phyloP scores from a whole-genome alignment of 306 rosid genomes.

The Corylus americana region DNA sequence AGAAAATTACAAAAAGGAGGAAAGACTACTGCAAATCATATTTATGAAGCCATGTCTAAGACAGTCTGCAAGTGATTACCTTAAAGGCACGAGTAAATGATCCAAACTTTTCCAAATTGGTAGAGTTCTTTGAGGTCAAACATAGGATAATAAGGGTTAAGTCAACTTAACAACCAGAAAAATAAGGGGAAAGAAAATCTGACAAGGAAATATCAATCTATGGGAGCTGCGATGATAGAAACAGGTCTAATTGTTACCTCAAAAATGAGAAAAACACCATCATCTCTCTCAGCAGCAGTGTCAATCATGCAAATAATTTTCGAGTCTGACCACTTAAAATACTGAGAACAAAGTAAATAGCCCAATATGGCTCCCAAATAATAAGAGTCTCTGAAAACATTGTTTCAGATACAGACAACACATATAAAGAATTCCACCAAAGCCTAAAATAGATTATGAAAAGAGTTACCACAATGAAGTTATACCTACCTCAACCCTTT shows the following conservation, averaged over 20 bases:
- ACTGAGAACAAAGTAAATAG: slow-evolving; percentile 32
- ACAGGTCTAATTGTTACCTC: slow-evolving; percentile 83
- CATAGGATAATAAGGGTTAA: slow-evolving; percentile 42
- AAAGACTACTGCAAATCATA: slow-evolving; percentile 21
- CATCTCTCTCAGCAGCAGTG: slow-evolving; percentile 71
- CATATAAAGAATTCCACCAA: slow-evolving; percentile 41
- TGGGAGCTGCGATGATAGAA: slow-evolving; percentile 24
- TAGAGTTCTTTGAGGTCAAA: slow-evolving; percentile 45
- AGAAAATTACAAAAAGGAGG: slow-evolving; percentile 13
- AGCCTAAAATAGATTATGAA: slow-evolving; percentile 37
- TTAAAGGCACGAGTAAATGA: slow-evolving; percentile 40
- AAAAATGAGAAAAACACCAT: slow-evolving; percentile 54
- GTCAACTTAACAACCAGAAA: slow-evolving; percentile 37
- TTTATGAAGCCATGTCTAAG: slow-evolving; percentile 18
- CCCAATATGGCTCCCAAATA: slow-evolving; percentile 44
- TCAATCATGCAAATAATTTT: slow-evolving; percentile 62
- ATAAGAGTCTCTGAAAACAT: slow-evolving; percentile 44
- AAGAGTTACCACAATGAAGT: slow-evolving; percentile 53
- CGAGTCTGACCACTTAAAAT: slow-evolving; percentile 56
- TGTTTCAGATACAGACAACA: slow-evolving; percentile 45
- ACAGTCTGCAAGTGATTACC: slow-evolving; percentile 19
- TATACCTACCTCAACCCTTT: slow-evolving; percentile 94
- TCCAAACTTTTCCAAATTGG: slow-evolving; percentile 38
- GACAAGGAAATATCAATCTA: slow-evolving; percentile 38
- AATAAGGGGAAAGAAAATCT: slow-evolving; percentile 27